Evolutionary conservation across 2,329 filamentous ascomycete species (phyloP).

Genomic region (Tothia fuscella): DNA sequence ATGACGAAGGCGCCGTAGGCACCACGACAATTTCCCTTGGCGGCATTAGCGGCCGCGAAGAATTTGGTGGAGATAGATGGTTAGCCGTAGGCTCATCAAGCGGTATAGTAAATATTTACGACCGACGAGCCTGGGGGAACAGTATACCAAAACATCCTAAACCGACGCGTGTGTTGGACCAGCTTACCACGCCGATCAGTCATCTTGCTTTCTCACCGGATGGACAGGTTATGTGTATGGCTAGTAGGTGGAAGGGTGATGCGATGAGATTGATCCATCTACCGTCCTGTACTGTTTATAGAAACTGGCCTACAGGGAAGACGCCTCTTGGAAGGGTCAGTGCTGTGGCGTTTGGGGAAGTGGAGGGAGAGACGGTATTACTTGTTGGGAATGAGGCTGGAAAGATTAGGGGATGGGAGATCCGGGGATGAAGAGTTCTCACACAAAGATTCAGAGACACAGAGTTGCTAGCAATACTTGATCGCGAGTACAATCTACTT

Average conservation of each 20-base stretch:
- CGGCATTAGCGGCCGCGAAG: conserved; percentile 49
- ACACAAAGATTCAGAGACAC: too few species aligned
- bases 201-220: conserved; percentile 73
- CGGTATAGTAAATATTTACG: conserved; percentile 89
- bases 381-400: conserved; percentile 83
- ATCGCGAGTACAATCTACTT: too few species aligned
- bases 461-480: too few species aligned
- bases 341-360: conserved; percentile 34
- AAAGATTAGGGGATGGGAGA: conserved; percentile 79
- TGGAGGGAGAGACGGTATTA: conserved; percentile 42
- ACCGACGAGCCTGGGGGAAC: conserved; percentile 53
- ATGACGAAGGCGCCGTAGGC: conserved; percentile 78
- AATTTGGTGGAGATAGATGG: conserved; percentile 73
- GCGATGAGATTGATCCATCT: conserved; percentile 79
- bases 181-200: conserved; percentile 77
- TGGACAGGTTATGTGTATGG: conserved; percentile 79
- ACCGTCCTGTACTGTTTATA: conserved; percentile 84
- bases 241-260: conserved; percentile 77
- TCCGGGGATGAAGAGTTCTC: too few species aligned
- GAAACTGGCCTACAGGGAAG: conserved; percentile 88
- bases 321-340: conserved; percentile 81
- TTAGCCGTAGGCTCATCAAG: conserved; percentile 75
- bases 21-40: conserved; percentile 75
- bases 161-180: conserved; percentile 64
- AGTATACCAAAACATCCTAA: conserved; percentile 55